These are phyloP conservation scores for Ceriops decandra DNA, from an alignment of 345 rosid species.

Conservation along the genomic window DNA sequence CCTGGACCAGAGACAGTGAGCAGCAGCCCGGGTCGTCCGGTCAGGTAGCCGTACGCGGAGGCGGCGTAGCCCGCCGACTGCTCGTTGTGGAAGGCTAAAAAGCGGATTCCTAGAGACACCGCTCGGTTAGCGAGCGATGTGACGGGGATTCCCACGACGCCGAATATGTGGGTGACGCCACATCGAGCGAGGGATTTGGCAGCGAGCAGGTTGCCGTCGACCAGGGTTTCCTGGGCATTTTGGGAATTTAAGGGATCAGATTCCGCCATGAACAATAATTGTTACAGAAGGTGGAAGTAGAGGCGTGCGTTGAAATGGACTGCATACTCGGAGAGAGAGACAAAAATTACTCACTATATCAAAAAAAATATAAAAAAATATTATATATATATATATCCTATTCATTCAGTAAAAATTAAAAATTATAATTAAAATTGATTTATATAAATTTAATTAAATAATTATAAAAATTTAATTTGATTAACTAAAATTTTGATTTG, in stretches of 20 bases:
- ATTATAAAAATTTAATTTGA: no score
- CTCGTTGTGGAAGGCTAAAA: constrained; percentile 95
- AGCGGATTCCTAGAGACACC: constrained; percentile 72
- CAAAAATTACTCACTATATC: no score
- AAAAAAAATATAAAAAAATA: no score
- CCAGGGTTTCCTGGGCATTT: constrained; percentile 12
- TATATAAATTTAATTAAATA: no score
- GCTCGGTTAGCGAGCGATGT: constrained; percentile 85
- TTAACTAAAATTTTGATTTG: no score
- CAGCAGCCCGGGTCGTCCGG: constrained; percentile 76
- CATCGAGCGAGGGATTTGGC: constrained; percentile 62
- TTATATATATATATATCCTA: no score
- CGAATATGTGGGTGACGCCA: constrained; percentile 91
- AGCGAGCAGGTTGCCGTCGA: constrained; percentile 71
- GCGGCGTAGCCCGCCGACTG: constrained; percentile 99
- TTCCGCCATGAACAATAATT: constrained; percentile 26
- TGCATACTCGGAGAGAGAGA: no score
- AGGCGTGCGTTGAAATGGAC: no score
- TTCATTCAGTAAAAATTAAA: no score
- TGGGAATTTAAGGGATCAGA: neutral
- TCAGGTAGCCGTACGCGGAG: constrained; percentile 90
- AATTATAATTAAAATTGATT: no score
- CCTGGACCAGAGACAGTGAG: constrained; percentile 96
- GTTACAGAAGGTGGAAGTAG: no score
- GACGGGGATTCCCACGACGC: constrained; percentile 95